phyloP scores from a whole-genome alignment of 441 rosid genomes.

The Omphalea diandra region DNA sequence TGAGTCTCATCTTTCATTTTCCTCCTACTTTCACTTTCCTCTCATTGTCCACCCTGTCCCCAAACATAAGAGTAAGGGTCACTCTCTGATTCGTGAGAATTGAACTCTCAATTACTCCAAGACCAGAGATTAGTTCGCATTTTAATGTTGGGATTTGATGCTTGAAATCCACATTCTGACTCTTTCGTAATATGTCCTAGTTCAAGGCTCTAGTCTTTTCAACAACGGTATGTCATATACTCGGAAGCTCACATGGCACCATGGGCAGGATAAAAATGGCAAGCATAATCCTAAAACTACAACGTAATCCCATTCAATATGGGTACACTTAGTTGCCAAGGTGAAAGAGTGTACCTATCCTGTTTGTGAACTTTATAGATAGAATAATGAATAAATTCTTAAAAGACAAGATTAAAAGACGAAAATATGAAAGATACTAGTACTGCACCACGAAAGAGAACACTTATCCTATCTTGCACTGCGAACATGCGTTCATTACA shows the following conservation, averaged over 20 bases:
- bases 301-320: background rate
- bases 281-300: background rate
- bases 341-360: background rate
- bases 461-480: background rate
- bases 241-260: background rate
- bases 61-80: too few relatives aligned
- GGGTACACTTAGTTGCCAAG: background rate
- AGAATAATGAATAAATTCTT: too few relatives aligned
- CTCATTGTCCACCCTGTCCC: too few relatives aligned
- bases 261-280: background rate
- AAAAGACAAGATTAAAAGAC: too few relatives aligned
- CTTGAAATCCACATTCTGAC: too few relatives aligned
- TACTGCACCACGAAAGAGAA: background rate
- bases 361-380: background rate
- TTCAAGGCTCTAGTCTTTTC: background rate
- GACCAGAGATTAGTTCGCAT: background rate
- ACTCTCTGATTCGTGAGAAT: background rate
- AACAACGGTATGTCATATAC: background rate
- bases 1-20: too few relatives aligned
- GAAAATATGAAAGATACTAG: background rate
- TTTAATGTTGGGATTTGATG: too few relatives aligned
- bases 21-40: too few relatives aligned
- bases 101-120: background rate
- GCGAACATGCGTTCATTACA: background rate
- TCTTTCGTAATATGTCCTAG: too few relatives aligned